A percentile compares a stretch with the other conserved stretches of the same genome.
Conservation (phyloP, 176 grass and related monocot species). For the Lolium perenne region DNA sequence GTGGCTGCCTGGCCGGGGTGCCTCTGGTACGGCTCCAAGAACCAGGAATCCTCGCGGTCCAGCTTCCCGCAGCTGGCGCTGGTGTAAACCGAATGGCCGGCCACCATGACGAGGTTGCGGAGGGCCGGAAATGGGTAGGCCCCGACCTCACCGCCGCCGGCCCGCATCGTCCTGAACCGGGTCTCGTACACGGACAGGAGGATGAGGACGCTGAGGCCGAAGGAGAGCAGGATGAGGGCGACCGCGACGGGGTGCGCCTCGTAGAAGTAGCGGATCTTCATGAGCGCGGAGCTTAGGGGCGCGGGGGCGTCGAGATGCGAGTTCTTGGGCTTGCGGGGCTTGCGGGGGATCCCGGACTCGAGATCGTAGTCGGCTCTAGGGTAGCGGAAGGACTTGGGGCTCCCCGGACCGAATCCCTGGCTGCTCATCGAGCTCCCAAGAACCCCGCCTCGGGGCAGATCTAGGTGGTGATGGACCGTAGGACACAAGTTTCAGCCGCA, state of each 20-base stretch:
- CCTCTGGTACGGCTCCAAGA: slow-evolving; percentile 87
- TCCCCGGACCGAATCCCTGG: slow-evolving; percentile 72
- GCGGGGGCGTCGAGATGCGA: slow-evolving; percentile 50
- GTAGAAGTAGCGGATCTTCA: slow-evolving; percentile 55
- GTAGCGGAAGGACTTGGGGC: slow-evolving; percentile 82
- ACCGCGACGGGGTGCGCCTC: slow-evolving; percentile 75
- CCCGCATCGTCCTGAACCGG: slow-evolving; percentile 62
- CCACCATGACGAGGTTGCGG: slow-evolving; percentile 87
- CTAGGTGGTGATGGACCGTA: background rate
- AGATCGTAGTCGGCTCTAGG: slow-evolving; percentile 77
- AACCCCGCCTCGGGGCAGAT: slow-evolving; percentile 16
- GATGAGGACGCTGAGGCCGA: slow-evolving; percentile 65
- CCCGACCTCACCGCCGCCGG: slow-evolving; percentile 29
- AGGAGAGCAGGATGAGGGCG: slow-evolving; percentile 60
- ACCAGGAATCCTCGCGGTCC: slow-evolving; percentile 81
- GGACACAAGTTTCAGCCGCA: background rate
- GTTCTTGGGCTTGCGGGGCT: slow-evolving; percentile 63
- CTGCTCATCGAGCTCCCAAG: slow-evolving; percentile 64
- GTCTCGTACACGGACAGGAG: slow-evolving; percentile 77
- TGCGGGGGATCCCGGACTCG: slow-evolving; percentile 63
- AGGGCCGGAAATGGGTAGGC: slow-evolving; percentile 62
- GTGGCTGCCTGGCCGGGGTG: slow-evolving; percentile 82
- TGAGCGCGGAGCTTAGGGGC: slow-evolving; percentile 42
- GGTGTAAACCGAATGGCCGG: slow-evolving; percentile 87
- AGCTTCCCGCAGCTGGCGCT: slow-evolving; percentile 65